A percentile compares a stretch with the other conserved stretches of the same genome.
These are phyloP conservation scores for Aphanocladium album DNA, from an alignment of 2,329 filamentous ascomycete species.

Conservation along the genomic window DNA sequence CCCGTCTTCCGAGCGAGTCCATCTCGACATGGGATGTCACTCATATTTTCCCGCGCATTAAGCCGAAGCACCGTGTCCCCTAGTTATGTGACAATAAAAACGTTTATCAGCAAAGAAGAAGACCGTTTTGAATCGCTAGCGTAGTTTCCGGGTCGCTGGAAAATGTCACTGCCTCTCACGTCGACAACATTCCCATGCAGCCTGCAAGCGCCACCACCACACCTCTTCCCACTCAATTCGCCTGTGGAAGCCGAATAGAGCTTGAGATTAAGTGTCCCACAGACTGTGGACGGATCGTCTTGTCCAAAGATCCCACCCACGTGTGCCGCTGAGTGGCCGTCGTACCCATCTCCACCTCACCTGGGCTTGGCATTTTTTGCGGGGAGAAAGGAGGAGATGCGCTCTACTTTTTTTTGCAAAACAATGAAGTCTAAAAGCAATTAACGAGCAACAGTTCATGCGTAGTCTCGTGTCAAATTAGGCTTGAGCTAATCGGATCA, in stretches of 20 bases:
- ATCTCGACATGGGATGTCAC: background rate
- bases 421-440: background rate
- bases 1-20: background rate
- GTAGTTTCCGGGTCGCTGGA: background rate
- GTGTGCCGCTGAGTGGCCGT: background rate
- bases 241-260: background rate
- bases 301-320: background rate
- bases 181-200: background rate
- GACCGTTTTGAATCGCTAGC: background rate
- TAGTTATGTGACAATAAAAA: background rate
- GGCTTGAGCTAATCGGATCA: background rate
- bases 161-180: background rate
- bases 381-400: background rate
- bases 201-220: too few relatives aligned
- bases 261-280: background rate
- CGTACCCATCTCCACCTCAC: background rate
- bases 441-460: background rate
- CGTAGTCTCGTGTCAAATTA: background rate
- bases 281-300: background rate
- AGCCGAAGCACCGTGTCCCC: background rate
- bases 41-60: background rate
- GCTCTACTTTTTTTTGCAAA: background rate
- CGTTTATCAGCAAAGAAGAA: too few relatives aligned
- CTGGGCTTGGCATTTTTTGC: background rate
- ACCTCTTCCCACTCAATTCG: background rate